Conservation (phyloP, 1,139 yeast genomes). For the Kodamaea sp. region DNA sequence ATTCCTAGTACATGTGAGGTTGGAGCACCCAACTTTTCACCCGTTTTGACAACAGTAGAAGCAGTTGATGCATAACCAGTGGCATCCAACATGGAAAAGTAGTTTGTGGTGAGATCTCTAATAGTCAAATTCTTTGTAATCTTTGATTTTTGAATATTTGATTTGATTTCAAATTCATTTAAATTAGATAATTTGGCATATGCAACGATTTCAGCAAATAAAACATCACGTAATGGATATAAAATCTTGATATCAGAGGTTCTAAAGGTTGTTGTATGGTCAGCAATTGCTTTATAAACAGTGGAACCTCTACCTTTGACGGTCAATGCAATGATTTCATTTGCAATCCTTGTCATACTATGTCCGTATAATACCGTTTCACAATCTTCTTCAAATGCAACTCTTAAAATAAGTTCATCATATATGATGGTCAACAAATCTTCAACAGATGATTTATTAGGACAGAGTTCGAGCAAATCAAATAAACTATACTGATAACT, state of each 20-base stretch:
- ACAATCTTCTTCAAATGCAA: slow-evolving; percentile 46
- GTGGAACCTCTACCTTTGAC: slow-evolving; percentile 88
- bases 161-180: slow-evolving; percentile 16
- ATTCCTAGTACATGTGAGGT: slow-evolving; percentile 13
- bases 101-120: slow-evolving; percentile 70
- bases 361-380: slow-evolving; percentile 67
- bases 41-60: slow-evolving; percentile 89
- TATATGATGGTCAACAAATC: slow-evolving; percentile 54
- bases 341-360: slow-evolving; percentile 81
- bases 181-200: slow-evolving; percentile 42
- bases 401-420: slow-evolving; percentile 44
- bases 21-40: slow-evolving; percentile 70
- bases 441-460: slow-evolving; percentile 57
- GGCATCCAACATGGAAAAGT: slow-evolving; percentile 67
- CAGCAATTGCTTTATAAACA: slow-evolving; percentile 52
- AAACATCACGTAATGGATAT: slow-evolving; percentile 74
- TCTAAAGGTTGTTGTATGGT: slow-evolving; percentile 30
- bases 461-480: slow-evolving; percentile 30
- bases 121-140: slow-evolving; percentile 70
- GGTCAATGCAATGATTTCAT: slow-evolving; percentile 69
- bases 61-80: slow-evolving; percentile 86
- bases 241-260: slow-evolving; percentile 39
- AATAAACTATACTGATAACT: slow-evolving; percentile 14
- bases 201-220: slow-evolving; percentile 60
- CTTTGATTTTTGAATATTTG: slow-evolving; percentile 28